Evolutionary conservation across 192 early-diverging fungal genomes (phyloP), one percentile per base, ranked within the genome.

Genomic region (Coemansia sp.): DNA sequence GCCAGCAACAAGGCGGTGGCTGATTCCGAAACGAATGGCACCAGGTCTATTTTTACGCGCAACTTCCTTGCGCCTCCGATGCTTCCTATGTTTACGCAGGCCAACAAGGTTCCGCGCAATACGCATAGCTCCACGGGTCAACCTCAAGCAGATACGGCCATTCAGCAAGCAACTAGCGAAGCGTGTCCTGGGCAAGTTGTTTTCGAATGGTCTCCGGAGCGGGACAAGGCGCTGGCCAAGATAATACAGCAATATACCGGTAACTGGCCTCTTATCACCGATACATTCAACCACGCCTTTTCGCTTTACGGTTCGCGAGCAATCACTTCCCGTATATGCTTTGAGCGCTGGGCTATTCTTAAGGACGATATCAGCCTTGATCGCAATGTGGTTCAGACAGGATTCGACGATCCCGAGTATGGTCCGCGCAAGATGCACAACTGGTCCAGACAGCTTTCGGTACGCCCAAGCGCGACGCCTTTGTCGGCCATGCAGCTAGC

Each of bases 321-420:
- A 36, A 12, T 82, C 39, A 73, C 68, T 2, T 32, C 80, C 2
- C 80, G 75, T 2, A 54, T 68, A 15, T 77, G 75, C 54, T 82
- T 55, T 51, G 80, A 82, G 75, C 74, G 80, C 32, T 82, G 80
- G 80, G 57, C 61, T 22, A 45, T 63, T 5, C 75, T 81, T 64
- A 81, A 81, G 68, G 78, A 81, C 22, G 78, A 81, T 28, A 75
- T 72, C 53, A 62, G 65, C 15, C 53, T 82, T 20, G 75, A 77
- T 65, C 68, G 80, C 48, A 53, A 65, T 4, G 66, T 66, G 8
- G 68, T 77, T 17, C 74, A 77, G 55, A 76, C 75, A 12, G 80
- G 80, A 20, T 77, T 71, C 67, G 80, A 76, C 57, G 80, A 82
- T 51, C 75, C 71, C 36, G 80, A 82, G 22, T 81, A 73, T 59